Percentiles rank a stretch among this genome's conserved stretches.
Evolutionary conservation across 78 protist genomes (phyloP).

Genomic region (Dictyostelium capitatum): DNA sequence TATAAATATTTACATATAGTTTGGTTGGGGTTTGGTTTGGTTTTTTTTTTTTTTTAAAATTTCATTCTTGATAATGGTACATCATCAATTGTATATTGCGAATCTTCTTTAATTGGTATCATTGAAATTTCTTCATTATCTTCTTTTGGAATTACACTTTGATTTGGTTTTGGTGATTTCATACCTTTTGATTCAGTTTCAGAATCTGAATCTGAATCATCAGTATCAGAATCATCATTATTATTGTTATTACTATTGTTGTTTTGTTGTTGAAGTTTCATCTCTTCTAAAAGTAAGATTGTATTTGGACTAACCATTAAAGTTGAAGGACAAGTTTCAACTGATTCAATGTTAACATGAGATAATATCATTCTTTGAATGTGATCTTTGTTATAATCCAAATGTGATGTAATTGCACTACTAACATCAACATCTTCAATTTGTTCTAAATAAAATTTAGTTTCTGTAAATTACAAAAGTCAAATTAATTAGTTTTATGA

Average conservation of each 20-base stretch:
- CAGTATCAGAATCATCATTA: background rate
- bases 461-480: background rate
- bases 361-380: constrained; percentile 14
- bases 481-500: background rate
- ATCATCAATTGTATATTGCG: background rate
- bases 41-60: background rate
- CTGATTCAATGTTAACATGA: constrained; percentile 52
- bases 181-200: background rate
- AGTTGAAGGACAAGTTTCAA: constrained; percentile 8
- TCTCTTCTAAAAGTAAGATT: background rate
- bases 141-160: background rate
- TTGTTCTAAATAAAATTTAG: constrained; percentile 25
- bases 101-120: background rate
- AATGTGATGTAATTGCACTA: constrained; percentile 50
- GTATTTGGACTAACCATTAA: constrained; percentile 8
- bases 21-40: too few relatives aligned
- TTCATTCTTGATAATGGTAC: background rate
- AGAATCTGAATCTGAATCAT: background rate
- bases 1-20: background rate
- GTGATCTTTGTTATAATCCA: constrained; percentile 45
- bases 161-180: background rate
- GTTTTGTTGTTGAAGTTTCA: background rate
- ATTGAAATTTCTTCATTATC: background rate
- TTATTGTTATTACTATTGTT: background rate
- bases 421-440: constrained; percentile 80